Evolutionary conservation across 345 rosid genomes (phyloP), one percentile per base, ranked within the genome.

Genomic region (Sonneratia caseolaris): DNA sequence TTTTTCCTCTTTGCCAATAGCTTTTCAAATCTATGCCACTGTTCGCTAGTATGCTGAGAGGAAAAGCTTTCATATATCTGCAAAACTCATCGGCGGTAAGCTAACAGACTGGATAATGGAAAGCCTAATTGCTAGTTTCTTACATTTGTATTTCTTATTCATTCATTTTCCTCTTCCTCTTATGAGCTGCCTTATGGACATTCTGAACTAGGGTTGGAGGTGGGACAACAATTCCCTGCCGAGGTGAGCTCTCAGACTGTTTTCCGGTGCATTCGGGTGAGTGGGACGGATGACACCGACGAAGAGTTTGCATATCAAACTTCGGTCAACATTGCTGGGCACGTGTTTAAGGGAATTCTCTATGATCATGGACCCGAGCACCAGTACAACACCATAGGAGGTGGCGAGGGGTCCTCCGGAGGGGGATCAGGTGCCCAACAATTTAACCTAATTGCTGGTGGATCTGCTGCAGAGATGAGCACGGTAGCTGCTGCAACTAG

Each of bases 261-360:
- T 21, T 83, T 83, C 71, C 82, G 82, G n/a, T 81, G 86, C 67
- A 78, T 83, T 15, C 71, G 79, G 51, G 83, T 83, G 76, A 83
- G 78, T 69, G 68, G 81, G 24, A 55, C 77, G 6, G 84, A 81
- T n/a, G 84, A 81, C 22, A 47, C 55, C 32, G 78, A 77, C 4
- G 84, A 83, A 9, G 79, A 79, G 71, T 71, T 53, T n/a, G 86
- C 86, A 14, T 83, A 83, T 64, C 84, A 83, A 74, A 75, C 86
- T 18, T 79, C 86, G 5, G 84, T 83, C 18, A 79, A 71, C 78
- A 83, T 83, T 9, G 79, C 84, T 7, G 86, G 86, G 9, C 86
- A 81, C 72, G 65, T 83, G 36, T 83, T 83, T 76, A 81, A 79
- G 76, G 86, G 86, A 48, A 81, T 83, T 70, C 81, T 83, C 12